These are phyloP conservation scores for Apocynum venetum DNA, from an alignment of 257 asterid species.

Conservation along the genomic window DNA sequence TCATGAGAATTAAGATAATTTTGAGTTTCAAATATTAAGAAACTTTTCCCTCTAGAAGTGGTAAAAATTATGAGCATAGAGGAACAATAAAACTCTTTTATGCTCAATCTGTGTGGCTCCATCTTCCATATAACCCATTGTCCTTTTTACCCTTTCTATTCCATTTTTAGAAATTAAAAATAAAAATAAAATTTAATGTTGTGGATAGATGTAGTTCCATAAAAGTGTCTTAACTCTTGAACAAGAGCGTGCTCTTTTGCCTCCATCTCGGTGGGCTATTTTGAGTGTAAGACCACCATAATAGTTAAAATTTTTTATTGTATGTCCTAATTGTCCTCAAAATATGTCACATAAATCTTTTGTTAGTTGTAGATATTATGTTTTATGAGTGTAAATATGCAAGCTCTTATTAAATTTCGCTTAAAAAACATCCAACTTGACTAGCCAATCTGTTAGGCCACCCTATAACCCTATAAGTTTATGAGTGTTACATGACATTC, in stretches of 20 bases:
- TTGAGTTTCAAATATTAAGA: too few relatives aligned
- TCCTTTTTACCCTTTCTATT: too few relatives aligned
- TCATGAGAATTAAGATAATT: too few relatives aligned
- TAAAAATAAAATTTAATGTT: too few relatives aligned
- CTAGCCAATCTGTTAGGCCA: neutral
- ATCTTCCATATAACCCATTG: too few relatives aligned
- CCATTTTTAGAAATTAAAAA: too few relatives aligned
- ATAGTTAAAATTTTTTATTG: neutral
- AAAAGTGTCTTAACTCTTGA: too few relatives aligned
- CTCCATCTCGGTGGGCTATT: constrained; percentile 95
- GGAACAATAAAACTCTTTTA: too few relatives aligned
- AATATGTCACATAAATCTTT: neutral
- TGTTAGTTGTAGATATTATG: neutral
- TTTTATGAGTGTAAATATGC: neutral
- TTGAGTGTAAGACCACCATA: constrained; percentile 62
- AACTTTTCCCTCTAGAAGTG: too few relatives aligned
- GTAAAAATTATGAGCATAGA: too few relatives aligned
- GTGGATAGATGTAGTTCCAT: too few relatives aligned
- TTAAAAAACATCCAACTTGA: neutral
- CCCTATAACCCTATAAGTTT: neutral
- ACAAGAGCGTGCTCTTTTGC: constrained; percentile 72
- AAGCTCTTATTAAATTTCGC: neutral
- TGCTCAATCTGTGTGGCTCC: too few relatives aligned
- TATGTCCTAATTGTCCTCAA: neutral
- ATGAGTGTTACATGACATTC: neutral